Evolutionary conservation across 768 basidiomycete genomes (phyloP).

Genomic region (Strobilomyces dryophilus): DNA sequence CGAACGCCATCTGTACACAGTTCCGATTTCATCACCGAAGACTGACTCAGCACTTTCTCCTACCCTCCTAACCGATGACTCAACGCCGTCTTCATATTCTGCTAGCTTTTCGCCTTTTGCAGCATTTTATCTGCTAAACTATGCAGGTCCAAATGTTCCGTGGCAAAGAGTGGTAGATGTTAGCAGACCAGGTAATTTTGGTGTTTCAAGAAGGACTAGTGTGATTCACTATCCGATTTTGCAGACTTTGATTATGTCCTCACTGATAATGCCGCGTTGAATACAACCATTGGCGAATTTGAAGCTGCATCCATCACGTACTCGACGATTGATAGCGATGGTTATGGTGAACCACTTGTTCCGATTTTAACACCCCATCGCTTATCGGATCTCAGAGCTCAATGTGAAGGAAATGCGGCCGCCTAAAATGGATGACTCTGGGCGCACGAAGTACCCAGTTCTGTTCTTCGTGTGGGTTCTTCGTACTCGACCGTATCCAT

Average conservation of each 20-base stretch:
- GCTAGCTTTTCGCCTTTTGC: conserved; percentile 81
- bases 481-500: not conserved
- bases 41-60: conserved; percentile 34
- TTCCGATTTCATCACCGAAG: conserved; percentile 56
- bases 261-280: conserved; percentile 65
- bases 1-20: conserved; percentile 80
- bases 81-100: conserved; percentile 52
- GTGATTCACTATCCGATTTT: conserved; percentile 1
- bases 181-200: conserved; percentile 39
- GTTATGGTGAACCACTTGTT: conserved; percentile 52
- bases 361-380: conserved; percentile 13
- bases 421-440: conserved; percentile 89
- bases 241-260: conserved; percentile 63
- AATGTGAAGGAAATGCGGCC: conserved; percentile 92
- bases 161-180: conserved; percentile 78
- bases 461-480: conserved; percentile 72
- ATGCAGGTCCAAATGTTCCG: conserved; percentile 78
- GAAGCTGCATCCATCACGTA: conserved; percentile 66
- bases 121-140: conserved; percentile 78
- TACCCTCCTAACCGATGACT: conserved; percentile 49
- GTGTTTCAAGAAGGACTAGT: not conserved
- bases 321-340: conserved; percentile 75
- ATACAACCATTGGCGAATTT: conserved; percentile 60
- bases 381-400: conserved; percentile 51
- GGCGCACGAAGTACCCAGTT: conserved; percentile 94